Percentiles rank a stretch among this genome's conserved stretches.
These are phyloP conservation scores for Fusarium buxicola DNA, from an alignment of 2,329 filamentous ascomycete species.

Conservation along the genomic window DNA sequence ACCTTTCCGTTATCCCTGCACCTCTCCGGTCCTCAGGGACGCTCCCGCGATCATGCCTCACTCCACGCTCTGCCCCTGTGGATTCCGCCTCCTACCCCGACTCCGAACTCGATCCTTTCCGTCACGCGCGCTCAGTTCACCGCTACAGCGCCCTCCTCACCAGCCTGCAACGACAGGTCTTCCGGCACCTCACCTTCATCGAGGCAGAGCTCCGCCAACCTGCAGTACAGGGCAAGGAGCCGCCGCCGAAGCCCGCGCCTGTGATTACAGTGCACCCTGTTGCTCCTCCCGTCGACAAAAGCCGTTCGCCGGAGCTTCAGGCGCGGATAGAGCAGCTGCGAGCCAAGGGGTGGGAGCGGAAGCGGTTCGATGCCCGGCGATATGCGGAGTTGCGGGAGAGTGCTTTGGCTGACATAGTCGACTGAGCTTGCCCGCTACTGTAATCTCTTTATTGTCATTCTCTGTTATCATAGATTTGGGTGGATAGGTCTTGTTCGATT, in stretches of 20 bases:
- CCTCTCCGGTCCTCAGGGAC: constrained; percentile 27
- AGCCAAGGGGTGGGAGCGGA: constrained; percentile 65
- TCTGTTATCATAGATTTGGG: constrained; percentile 8
- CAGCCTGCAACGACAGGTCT: constrained; percentile 61
- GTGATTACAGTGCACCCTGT: constrained; percentile 8
- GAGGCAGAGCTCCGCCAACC: constrained; percentile 52
- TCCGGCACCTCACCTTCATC: constrained; percentile 60
- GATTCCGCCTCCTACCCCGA: constrained; percentile 26
- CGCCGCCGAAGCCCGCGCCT: constrained; percentile 1
- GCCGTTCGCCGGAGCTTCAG: constrained; percentile 56
- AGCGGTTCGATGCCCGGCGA: constrained; percentile 64
- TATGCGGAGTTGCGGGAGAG: constrained; percentile 65
- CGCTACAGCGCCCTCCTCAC: constrained; percentile 63
- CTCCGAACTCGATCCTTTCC: constrained; percentile 50
- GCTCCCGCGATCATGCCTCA: constrained; percentile 32
- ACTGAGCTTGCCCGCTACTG: constrained; percentile 10
- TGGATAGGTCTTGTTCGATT: constrained; percentile 11
- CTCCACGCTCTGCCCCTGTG: constrained; percentile 23
- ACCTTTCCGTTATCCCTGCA: neutral
- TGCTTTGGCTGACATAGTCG: constrained; percentile 62
- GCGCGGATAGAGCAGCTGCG: constrained; percentile 66
- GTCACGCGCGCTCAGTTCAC: constrained; percentile 58
- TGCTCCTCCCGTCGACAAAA: constrained; percentile 48
- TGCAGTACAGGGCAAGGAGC: constrained; percentile 41
- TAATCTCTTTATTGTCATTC: neutral